Base-by-base conservation (phyloP, 257 asterid species). In the Coffea canephora region DNA sequence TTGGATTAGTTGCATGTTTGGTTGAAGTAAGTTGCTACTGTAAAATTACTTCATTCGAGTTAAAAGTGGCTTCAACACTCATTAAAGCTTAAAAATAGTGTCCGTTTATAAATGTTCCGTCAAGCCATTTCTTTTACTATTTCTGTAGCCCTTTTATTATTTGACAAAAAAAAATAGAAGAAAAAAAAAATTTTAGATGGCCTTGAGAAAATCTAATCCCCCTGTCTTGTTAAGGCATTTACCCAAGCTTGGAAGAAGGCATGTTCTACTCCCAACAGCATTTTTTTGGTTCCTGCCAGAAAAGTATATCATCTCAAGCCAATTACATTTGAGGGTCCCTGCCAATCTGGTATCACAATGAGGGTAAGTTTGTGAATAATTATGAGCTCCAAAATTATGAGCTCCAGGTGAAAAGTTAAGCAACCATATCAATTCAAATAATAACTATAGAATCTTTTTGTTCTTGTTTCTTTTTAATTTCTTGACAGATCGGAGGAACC, bases 181-280 rank as follows among this genome's bases (percentile, higher is more conserved):
- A 31, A 2, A 14, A 14, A 14, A 2, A 25, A 10, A 59, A 12
- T 41, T 6, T 3, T 3, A 31, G 2, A 34, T 69, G 83, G 73
- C 55, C 52, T 82, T 52, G 34, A 1, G 12, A 6, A 18, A 69
- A n/a, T 16, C 2, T 21, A 19, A 70, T 43, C 5, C 19, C 31
- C 50, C 14, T 12, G 1, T 18, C 34, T 79, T 10, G 76, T 73
- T 55, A 86, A 95, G 99, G 98, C 99, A 84, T 93, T 95, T 75
- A 74, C 77, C 74, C 78, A 67, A 27, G 97, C 96, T 71, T 95
- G 99, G 99, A 86, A 85, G 70, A 85, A 70, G 79, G 94, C 93
- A 64, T 93, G 98, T 80, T 85, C 91, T 66, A 70, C 79, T 12
- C 79, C 16, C 80, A n/a, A 87, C 36, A 73, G 87, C 55, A 86